Base-by-base conservation (phyloP, 495 filamentous ascomycete species). In the Podospora australis region DNA sequence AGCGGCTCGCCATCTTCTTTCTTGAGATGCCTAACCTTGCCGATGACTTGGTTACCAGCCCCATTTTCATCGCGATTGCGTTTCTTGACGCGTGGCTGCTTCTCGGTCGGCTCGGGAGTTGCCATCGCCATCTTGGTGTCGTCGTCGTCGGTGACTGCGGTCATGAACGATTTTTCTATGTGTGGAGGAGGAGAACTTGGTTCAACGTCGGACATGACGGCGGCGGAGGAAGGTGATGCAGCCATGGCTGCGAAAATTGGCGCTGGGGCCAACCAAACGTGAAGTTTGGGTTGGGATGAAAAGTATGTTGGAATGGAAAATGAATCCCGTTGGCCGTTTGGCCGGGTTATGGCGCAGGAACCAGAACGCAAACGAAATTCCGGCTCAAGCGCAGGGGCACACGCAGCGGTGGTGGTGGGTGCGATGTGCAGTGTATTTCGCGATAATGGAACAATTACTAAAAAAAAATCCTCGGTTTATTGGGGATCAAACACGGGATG, bases 1-100 rank as follows among this genome's bases (percentile, higher is more conserved):
- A 98, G 75, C 10, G 92, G 94, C 36, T 95, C 86, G 51, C 92
- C 92, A 66, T 98, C 92, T 43, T 96, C 90, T 63, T 97, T 97
- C 72, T 98, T 98, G 35, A 98, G 72, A 64, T 97, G 91, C 46
- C 86, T 73, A 28, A 98, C 94, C 70, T 96, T 97, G 62, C 90
- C 90, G 13, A 87, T 84, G 55, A 36, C n/a, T 16, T 84, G 85
- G 40, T 21, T 52, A 29, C 50, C 53, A 41, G 55, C 52, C 21
- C 48, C 42, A 6, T 52, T 57, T 11, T 71, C 69, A 17, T 71
- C 67, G 9, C 62, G 54, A 20, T 40, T 54, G 52, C 61, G 55
- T 55, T 65, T 57, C 55, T 62, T 66, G 20, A 63, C 58, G 39
- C 60, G 58, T 13, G 63, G 39, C 42, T 55, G 62, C 17, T 50